Evolutionary conservation across 2,329 filamentous ascomycete species (phyloP).

Genomic region (Dactylellina parvicollis): DNA sequence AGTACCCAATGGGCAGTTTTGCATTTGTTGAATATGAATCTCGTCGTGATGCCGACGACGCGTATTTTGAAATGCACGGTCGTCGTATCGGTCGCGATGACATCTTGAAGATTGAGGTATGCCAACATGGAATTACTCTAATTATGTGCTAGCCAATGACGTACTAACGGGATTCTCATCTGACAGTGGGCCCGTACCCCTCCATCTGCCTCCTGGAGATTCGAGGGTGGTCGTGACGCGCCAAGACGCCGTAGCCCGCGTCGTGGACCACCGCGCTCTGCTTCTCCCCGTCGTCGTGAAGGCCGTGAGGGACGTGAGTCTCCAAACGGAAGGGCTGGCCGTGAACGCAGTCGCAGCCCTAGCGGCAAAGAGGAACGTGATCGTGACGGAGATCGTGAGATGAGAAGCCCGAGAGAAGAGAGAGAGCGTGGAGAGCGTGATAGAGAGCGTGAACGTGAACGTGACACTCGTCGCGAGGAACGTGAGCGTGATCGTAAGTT

Average conservation of each 20-base stretch:
- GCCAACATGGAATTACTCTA: slow-evolving; percentile 56
- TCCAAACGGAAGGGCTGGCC: slow-evolving; percentile 67
- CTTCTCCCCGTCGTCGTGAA: slow-evolving; percentile 81
- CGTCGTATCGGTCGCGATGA: slow-evolving; percentile 97
- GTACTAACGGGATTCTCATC: slow-evolving; percentile 13
- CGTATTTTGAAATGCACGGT: slow-evolving; percentile 99
- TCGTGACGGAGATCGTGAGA: slow-evolving; percentile 80
- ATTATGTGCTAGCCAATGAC: slow-evolving; percentile 3
- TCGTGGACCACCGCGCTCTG: slow-evolving; percentile 66
- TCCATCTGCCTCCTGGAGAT: slow-evolving; percentile 97
- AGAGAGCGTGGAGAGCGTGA: slow-evolving; percentile 70
- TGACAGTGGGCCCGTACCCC: slow-evolving; percentile 94
- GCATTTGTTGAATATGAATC: slow-evolving; percentile 99
- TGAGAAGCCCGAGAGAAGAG: slow-evolving; percentile 70
- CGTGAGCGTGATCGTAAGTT: slow-evolving; percentile 79
- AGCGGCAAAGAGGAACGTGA: slow-evolving; percentile 87
- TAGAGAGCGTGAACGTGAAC: slow-evolving; percentile 45
- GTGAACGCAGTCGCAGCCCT: slow-evolving; percentile 78
- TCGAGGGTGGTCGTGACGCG: slow-evolving; percentile 87
- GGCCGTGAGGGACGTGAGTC: slow-evolving; percentile 65
- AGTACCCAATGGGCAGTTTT: slow-evolving; percentile 69
- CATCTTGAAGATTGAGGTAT: slow-evolving; percentile 94
- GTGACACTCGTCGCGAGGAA: slow-evolving; percentile 63
- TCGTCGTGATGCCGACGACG: slow-evolving; percentile 96
- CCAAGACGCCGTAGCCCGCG: slow-evolving; percentile 67